Evolutionary conservation across 1,284 basidiomycete species (phyloP).

Genomic region (Sanghuangporus sanghuang): DNA sequence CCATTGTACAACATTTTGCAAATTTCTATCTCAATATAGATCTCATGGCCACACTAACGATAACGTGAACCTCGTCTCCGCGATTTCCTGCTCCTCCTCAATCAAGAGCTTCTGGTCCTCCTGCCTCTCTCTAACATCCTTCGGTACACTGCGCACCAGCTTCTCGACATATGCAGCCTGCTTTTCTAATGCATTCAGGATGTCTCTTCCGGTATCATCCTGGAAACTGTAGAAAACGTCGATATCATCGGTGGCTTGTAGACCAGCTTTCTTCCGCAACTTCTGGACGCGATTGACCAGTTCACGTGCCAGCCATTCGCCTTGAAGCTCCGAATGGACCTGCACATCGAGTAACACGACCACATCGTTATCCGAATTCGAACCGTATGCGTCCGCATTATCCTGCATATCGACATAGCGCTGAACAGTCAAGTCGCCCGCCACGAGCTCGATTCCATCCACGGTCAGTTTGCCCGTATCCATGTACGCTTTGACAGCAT

Average conservation of each 20-base stretch:
- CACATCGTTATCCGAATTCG: slow-evolving; percentile 92
- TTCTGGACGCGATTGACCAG: slow-evolving; percentile 95
- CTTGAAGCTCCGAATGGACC: slow-evolving; percentile 81
- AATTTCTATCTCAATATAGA: slow-evolving; percentile 12
- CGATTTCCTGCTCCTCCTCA: slow-evolving; percentile 86
- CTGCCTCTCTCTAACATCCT: slow-evolving; percentile 50
- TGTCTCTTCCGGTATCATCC: slow-evolving; percentile 57
- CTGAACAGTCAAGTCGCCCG: slow-evolving; percentile 88
- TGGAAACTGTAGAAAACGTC: slow-evolving; percentile 87
- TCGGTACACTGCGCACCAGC: slow-evolving; percentile 73
- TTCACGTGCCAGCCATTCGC: slow-evolving; percentile 88
- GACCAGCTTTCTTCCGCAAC: slow-evolving; percentile 90
- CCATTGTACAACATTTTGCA: slow-evolving; percentile 19
- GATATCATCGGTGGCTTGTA: slow-evolving; percentile 94
- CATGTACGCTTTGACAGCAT: slow-evolving; percentile 80
- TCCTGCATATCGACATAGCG: slow-evolving; percentile 82
- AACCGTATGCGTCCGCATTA: slow-evolving; percentile 58
- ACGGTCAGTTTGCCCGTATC: slow-evolving; percentile 76
- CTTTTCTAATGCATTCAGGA: slow-evolving; percentile 68
- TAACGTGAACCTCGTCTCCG: slow-evolving; percentile 75
- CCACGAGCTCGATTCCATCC: slow-evolving; percentile 85
- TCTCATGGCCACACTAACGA: slow-evolving; percentile 46
- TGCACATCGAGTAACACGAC: slow-evolving; percentile 90
- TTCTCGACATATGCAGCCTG: slow-evolving; percentile 72
- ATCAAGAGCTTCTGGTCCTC: slow-evolving; percentile 50